These are phyloP conservation scores for Scheffersomyces insectosa DNA, from an alignment of 1,139 yeast species.

Conservation along the genomic window DNA sequence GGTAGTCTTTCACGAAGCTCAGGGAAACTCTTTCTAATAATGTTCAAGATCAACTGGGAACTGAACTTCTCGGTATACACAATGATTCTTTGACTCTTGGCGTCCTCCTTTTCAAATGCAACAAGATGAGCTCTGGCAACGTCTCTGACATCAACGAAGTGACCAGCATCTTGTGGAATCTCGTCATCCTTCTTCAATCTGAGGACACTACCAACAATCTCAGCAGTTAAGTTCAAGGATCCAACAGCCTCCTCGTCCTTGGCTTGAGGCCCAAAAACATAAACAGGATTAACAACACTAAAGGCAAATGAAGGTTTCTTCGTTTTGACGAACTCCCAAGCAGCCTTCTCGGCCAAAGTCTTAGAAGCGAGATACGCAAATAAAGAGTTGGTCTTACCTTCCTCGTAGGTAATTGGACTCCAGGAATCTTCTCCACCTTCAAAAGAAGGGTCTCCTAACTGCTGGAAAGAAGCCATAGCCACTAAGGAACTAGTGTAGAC, in stretches of 20 bases:
- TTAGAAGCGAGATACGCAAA: constrained; percentile 53
- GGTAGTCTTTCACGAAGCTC: constrained; percentile 7
- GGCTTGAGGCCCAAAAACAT: constrained; percentile 25
- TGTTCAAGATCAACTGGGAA: constrained; percentile 34
- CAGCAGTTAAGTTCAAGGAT: constrained; percentile 31
- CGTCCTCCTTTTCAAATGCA: constrained; percentile 28
- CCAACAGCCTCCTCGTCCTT: constrained; percentile 14
- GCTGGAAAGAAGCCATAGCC: constrained; percentile 26
- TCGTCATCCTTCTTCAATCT: constrained; percentile 16
- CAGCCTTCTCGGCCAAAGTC: constrained; percentile 53
- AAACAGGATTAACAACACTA: constrained; percentile 20
- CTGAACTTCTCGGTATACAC: constrained; percentile 30
- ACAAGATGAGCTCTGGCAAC: constrained; percentile 46
- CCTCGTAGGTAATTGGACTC: constrained; percentile 38
- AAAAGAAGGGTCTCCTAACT: constrained; percentile 9
- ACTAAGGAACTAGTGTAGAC: constrained; percentile 61
- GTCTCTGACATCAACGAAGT: constrained; percentile 28
- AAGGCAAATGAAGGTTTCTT: constrained; percentile 9
- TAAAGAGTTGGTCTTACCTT: constrained; percentile 23
- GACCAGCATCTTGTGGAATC: constrained; percentile 9
- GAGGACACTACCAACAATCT: constrained; percentile 24
- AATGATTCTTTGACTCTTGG: constrained; percentile 28
- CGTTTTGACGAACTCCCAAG: constrained; percentile 41
- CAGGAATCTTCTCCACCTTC: constrained; percentile 33
- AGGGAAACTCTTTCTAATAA: constrained; percentile 15